These are phyloP conservation scores for Thinopyrum elongatum DNA, from an alignment of 176 grass and related monocot species.

Conservation along the genomic window DNA sequence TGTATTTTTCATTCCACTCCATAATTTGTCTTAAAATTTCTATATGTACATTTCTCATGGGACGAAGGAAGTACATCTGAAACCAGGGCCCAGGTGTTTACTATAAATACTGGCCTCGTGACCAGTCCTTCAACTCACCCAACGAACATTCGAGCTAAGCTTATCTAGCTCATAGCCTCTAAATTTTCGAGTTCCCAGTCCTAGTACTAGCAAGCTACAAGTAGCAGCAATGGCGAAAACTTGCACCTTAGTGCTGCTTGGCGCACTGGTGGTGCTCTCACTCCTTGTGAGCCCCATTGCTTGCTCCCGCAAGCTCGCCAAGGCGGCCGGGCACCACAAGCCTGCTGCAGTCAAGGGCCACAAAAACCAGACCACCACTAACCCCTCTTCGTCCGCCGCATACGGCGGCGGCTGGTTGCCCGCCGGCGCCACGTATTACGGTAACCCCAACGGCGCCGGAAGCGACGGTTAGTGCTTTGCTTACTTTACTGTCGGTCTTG, in stretches of 20 bases:
- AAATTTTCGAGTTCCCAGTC: neutral
- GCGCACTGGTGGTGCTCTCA: too few relatives aligned
- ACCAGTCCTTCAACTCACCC: conserved; percentile 31
- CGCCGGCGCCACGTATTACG: conserved; percentile 75
- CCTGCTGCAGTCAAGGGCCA: neutral
- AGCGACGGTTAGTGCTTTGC: conserved; percentile 46
- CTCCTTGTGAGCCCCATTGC: too few relatives aligned
- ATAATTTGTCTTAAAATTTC: too few relatives aligned
- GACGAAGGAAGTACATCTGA: too few relatives aligned
- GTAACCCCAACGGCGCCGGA: conserved; percentile 55
- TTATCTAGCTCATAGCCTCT: neutral
- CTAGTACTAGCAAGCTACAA: conserved; percentile 2
- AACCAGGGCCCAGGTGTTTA: too few relatives aligned
- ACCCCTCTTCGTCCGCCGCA: neutral
- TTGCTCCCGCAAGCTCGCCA: conserved; percentile 24
- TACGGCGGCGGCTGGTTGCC: conserved; percentile 43
- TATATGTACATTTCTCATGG: too few relatives aligned
- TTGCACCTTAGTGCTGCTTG: too few relatives aligned
- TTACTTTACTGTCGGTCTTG: neutral
- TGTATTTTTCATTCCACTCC: too few relatives aligned
- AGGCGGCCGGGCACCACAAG: neutral
- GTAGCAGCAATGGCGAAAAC: neutral
- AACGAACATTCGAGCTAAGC: conserved; percentile 24
- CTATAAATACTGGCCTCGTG: conserved; percentile 31
- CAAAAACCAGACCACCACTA: conserved; percentile 3